These are phyloP conservation scores for Taxillus chinensis DNA, from an alignment of 164 flowering plant genomes.

Conservation along the genomic window DNA sequence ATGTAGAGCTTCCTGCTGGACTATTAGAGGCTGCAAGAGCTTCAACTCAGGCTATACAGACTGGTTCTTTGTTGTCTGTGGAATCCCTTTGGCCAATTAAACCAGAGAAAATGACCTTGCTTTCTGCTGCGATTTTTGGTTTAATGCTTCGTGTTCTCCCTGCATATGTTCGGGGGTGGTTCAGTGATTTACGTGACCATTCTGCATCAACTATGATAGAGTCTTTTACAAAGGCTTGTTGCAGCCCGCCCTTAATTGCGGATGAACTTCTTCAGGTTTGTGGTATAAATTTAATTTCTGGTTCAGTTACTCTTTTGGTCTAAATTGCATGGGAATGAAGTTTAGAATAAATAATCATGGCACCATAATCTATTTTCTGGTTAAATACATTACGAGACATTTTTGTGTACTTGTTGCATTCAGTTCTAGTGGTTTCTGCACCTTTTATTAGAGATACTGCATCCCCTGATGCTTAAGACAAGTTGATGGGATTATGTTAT, in stretches of 20 bases:
- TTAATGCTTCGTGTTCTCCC: constrained; percentile 85
- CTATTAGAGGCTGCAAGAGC: constrained; percentile 52
- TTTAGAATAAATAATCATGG: neutral
- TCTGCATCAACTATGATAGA: constrained; percentile 60
- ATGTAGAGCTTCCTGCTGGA: constrained; percentile 42
- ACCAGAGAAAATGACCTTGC: constrained; percentile 49
- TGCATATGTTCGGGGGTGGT: constrained; percentile 91
- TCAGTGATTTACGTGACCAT: constrained; percentile 71
- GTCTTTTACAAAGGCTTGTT: constrained; percentile 71
- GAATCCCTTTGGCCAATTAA: constrained; percentile 78
- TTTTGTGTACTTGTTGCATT: constrained; percentile 11
- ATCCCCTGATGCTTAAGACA: too few species aligned
- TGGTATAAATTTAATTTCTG: neutral
- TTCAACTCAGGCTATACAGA: constrained; percentile 57
- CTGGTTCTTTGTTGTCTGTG: constrained; percentile 49
- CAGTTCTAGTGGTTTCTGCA: constrained; percentile 9
- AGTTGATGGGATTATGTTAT: too few species aligned
- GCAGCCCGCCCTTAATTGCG: constrained; percentile 76
- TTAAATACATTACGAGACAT: constrained; percentile 14
- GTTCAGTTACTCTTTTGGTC: neutral
- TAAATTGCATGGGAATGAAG: neutral
- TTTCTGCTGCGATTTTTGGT: constrained; percentile 86
- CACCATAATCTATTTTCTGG: constrained; percentile 12
- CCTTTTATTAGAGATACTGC: neutral
- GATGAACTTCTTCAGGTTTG: constrained; percentile 84